Evolutionary conservation across 768 basidiomycete species (phyloP), one percentile per base, ranked within the genome.

Genomic region (Auriculariales sp.): DNA sequence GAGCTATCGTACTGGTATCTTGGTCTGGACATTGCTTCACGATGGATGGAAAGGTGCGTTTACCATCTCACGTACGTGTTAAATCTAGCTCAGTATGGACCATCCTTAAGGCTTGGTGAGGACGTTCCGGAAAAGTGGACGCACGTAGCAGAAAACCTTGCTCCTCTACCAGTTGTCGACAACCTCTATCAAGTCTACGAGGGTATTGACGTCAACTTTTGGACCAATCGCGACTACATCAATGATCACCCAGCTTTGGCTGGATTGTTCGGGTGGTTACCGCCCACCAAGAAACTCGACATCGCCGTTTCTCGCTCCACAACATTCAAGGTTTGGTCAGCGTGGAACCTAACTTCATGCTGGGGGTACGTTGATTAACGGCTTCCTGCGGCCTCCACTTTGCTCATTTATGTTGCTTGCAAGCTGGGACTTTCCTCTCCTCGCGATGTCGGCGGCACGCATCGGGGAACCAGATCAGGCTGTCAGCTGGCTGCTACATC

Each of bases 401-500:
- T 46, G 17, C 22, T 36, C n/a, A n/a, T n/a, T 22, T 15, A 25
- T 15, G 2, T 22, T 29, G n/a, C n/a, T 3, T 46, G 27, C 32
- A 52, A 75, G 75, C 30, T 79, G 77, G 78, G 78, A 78, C 57
- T 78, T 77, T 54, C 74, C 75, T 0, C 73, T 78, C 71, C 69
- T 78, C 2, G 77, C 77, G 0, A 77, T 79, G 74, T 74, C 73
- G 2, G 76, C 78, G 10, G 77, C 76, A 17, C 66, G 77, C 2
- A 71, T 71, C 39, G 72, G 72, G 3, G 63, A 76, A 28, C 57
- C 65, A 4, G 68, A 70, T 32, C 62, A 71, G 54, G 78, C 76
- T 0, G 55, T 79, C 4, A 71, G 75, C 25, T 78, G 73, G 72
- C 62, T 78, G 17, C 63, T 79, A 5, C 63, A 77, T 54, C 73